phyloP scores from a whole-genome alignment of 2,329 filamentous ascomycete species.

The Neonectria punicea region DNA sequence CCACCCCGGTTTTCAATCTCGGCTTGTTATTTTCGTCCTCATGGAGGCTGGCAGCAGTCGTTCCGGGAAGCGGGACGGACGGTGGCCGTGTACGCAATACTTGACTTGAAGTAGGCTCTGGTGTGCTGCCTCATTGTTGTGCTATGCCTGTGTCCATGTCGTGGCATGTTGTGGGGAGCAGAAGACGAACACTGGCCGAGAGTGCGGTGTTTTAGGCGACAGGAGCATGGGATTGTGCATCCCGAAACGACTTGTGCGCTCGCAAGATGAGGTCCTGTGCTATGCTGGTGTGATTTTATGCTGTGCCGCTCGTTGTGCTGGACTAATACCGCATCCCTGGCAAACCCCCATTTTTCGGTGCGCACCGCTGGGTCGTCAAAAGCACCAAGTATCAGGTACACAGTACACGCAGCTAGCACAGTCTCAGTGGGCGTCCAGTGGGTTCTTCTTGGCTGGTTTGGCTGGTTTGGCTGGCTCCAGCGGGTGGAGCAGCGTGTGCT shows the following conservation, averaged over 20 bases:
- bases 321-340: neutral
- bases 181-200: neutral
- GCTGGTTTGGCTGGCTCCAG: slow-evolving; percentile 22
- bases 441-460: slow-evolving; percentile 15
- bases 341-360: neutral
- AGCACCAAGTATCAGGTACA: neutral
- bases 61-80: neutral
- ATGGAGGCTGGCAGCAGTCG: neutral
- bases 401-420: neutral
- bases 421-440: slow-evolving; percentile 9
- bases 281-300: neutral
- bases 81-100: neutral
- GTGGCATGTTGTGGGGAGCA: neutral
- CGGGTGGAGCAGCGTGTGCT: slow-evolving; percentile 17
- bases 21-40: neutral
- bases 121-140: neutral
- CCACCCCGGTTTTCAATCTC: neutral
- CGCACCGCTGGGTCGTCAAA: neutral
- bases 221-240: neutral
- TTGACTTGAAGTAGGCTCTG: neutral
- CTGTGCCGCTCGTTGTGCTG: neutral
- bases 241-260: neutral
- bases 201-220: neutral
- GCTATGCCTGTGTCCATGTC: neutral
- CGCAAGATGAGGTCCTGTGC: neutral